Evolutionary conservation across 768 basidiomycete species (phyloP).

Genomic region (Terana coerulea): DNA sequence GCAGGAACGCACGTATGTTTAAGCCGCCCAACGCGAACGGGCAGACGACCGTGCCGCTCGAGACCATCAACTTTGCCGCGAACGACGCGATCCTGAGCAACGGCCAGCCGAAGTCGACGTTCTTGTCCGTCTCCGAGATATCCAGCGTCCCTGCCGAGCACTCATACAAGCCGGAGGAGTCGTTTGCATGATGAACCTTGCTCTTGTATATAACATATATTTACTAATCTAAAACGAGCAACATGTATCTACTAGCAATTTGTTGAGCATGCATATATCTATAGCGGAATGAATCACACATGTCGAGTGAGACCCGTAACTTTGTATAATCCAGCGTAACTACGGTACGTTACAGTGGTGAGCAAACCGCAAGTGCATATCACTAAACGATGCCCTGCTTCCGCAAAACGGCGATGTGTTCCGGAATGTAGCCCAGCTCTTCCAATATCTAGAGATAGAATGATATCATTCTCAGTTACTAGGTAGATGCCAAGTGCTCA

Average conservation of each 20-base stretch:
- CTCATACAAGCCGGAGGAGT: background rate
- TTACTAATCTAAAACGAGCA: too few relatives aligned
- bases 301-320: too few relatives aligned
- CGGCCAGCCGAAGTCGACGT: background rate
- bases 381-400: slow-evolving; percentile 9
- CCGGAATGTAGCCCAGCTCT: slow-evolving; percentile 12
- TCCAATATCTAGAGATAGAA: background rate
- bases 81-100: slow-evolving; percentile 2
- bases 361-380: too few relatives aligned
- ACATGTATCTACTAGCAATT: too few relatives aligned
- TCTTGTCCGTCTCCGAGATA: background rate
- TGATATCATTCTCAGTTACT: background rate
- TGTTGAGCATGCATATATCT: too few relatives aligned
- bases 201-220: background rate
- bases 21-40: slow-evolving; percentile 2
- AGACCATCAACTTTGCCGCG: slow-evolving; percentile 18
- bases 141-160: background rate
- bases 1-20: slow-evolving; percentile 9
- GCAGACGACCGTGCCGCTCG: slow-evolving; percentile 12
- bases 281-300: too few relatives aligned
- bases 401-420: slow-evolving; percentile 7
- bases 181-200: background rate
- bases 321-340: too few relatives aligned
- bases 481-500: background rate
- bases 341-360: too few relatives aligned